Percentiles rank a stretch among this genome's conserved stretches.
These are phyloP conservation scores for Xylaria castorea DNA, from an alignment of 495 filamentous ascomycete genomes.

Conservation along the genomic window DNA sequence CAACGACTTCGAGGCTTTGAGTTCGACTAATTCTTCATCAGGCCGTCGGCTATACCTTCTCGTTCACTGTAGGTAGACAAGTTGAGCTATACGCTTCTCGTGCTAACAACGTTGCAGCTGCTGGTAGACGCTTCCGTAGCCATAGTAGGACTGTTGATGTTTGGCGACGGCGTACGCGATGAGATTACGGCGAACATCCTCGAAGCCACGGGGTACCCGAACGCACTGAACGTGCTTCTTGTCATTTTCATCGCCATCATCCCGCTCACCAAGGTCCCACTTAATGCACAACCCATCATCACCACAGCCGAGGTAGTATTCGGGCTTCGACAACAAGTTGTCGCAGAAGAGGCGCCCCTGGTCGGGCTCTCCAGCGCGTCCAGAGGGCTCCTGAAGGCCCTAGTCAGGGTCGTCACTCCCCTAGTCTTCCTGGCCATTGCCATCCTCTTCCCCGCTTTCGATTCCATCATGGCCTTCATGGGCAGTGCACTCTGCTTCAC, in stretches of 20 bases:
- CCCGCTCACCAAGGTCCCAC: conserved; percentile 89
- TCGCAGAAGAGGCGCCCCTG: conserved; percentile 52
- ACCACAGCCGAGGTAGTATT: conserved; percentile 80
- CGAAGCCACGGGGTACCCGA: conserved; percentile 73
- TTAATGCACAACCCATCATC: conserved; percentile 89
- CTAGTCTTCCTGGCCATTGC: conserved; percentile 57
- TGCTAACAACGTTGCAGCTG: conserved; percentile 58
- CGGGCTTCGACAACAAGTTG: conserved; percentile 67
- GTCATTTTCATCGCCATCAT: conserved; percentile 89
- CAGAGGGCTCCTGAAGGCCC: conserved; percentile 64
- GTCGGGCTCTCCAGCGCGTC: conserved; percentile 63
- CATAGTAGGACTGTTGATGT: conserved; percentile 88
- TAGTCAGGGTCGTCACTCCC: conserved; percentile 63
- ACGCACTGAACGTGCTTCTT: conserved; percentile 75
- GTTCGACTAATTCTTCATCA: conserved; percentile 37
- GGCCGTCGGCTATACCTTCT: conserved; percentile 80
- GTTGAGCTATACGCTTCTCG: conserved; percentile 20
- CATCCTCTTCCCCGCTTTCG: conserved; percentile 86
- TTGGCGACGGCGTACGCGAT: conserved; percentile 81
- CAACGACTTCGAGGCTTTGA: background rate
- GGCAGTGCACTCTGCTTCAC: conserved; percentile 91
- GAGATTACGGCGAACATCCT: conserved; percentile 93
- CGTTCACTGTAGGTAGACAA: conserved; percentile 77
- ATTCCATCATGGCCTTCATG: conserved; percentile 93
- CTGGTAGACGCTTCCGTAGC: conserved; percentile 81